Conservation (phyloP, 140 eudicot species). For the Stevia rebaudiana region DNA sequence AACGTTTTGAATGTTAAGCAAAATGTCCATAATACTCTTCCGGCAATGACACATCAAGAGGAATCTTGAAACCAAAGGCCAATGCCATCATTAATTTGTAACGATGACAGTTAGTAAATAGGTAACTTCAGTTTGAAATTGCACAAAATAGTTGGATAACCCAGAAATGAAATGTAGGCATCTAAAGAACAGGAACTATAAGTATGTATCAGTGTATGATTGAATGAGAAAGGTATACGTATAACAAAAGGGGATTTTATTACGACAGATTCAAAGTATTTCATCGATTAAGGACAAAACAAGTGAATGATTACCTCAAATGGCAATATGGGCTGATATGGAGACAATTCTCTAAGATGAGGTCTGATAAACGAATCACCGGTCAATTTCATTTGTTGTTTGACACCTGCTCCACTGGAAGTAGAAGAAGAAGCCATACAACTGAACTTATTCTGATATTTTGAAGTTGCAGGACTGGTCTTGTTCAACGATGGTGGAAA, state of each 20-base stretch:
- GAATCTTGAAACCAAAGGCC: background rate
- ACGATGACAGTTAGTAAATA: background rate
- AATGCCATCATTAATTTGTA: background rate
- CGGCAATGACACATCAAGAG: background rate
- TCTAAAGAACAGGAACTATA: background rate
- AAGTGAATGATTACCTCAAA: conserved; percentile 53
- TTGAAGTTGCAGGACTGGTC: conserved; percentile 23
- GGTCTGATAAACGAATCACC: conserved; percentile 90
- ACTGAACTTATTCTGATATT: conserved; percentile 29
- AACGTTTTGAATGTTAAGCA: background rate
- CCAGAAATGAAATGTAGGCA: background rate
- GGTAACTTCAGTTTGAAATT: background rate
- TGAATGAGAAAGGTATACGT: background rate
- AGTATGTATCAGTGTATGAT: background rate
- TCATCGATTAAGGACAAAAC: background rate
- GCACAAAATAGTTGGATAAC: background rate
- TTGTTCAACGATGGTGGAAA: conserved; percentile 15
- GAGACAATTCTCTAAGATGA: conserved; percentile 76
- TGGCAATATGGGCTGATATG: conserved; percentile 88
- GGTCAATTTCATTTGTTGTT: conserved; percentile 27
- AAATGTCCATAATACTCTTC: background rate
- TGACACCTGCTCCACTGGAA: conserved; percentile 33
- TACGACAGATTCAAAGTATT: background rate
- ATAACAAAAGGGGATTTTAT: background rate
- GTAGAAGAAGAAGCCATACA: conserved; percentile 39